A percentile compares a stretch with the other conserved stretches of the same genome.
Conservation (phyloP, 2,329 filamentous ascomycete genomes). For the Tolypocladium pustulatum region DNA sequence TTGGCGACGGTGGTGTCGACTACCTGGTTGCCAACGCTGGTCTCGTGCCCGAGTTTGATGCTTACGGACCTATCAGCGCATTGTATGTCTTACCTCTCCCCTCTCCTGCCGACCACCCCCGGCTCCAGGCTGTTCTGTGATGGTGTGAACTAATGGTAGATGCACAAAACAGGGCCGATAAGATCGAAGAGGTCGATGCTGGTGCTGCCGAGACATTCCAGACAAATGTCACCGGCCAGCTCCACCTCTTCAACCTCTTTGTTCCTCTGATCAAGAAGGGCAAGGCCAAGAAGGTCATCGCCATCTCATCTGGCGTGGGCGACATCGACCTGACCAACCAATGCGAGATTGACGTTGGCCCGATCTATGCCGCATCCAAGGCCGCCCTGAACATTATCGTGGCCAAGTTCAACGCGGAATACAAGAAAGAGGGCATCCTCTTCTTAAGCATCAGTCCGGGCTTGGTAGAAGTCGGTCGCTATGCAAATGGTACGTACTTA, state of each 20-base stretch:
- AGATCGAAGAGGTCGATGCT: no score
- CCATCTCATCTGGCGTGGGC: conserved; percentile 35
- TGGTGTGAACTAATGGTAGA: no score
- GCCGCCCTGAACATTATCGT: conserved; percentile 40
- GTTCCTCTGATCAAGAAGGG: conserved; percentile 41
- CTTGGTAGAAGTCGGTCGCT: conserved; percentile 31
- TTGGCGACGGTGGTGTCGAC: conserved; percentile 27
- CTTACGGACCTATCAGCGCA: conserved; percentile 21
- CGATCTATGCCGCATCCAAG: conserved; percentile 38
- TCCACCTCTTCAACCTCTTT: conserved; percentile 43
- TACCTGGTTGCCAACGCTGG: conserved; percentile 41
- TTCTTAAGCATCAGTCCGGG: conserved; percentile 43
- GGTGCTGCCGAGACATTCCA: conserved; percentile 17
- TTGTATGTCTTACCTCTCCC: conserved; percentile 20
- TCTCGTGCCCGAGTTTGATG: conserved; percentile 16
- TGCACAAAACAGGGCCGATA: no score
- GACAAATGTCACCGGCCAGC: conserved; percentile 39
- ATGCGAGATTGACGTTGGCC: conserved; percentile 18
- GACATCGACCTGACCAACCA: conserved; percentile 33
- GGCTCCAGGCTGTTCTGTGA: not conserved
- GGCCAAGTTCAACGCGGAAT: conserved; percentile 41
- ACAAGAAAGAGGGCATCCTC: conserved; percentile 37
- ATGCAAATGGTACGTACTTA: conserved; percentile 11
- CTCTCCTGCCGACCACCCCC: no score
- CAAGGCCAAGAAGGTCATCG: conserved; percentile 40